Evolutionary conservation across 2,329 filamentous ascomycete genomes (phyloP), one percentile per base, ranked within the genome.

Genomic region (Trichoderma sp.): DNA sequence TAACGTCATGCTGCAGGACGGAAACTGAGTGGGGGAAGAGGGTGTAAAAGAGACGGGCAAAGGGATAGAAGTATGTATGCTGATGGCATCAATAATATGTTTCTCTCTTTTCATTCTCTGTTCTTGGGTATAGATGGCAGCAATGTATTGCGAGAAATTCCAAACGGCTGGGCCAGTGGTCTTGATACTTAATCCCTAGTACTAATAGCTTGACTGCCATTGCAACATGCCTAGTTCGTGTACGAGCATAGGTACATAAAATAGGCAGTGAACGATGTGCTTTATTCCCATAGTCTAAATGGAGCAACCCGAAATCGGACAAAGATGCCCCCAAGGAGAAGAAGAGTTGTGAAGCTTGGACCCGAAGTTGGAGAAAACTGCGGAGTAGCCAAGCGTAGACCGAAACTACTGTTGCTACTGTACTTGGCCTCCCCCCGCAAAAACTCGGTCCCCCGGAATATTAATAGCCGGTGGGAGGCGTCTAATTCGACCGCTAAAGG

Each of bases 401-500:
- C 43, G 43, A 23, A 53, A 23, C 47, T 23, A 53, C 47, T 53
- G 20, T 53, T 23, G 11, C 47, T 23, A 53, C 11, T 2, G 20
- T 53, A n/a, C n/a, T 53, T 53, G 9, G 9, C 15, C n/a, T 13
- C 64, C 20, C 63, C 63, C 64, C 64, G 47, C 64, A 67, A 34
- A 67, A 67, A 20, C 23, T 55, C 64, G 63, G 61, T 20, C 43
- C 26, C 62, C 64, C n/a, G 47, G 32, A 20, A 36, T 23, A 67
- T 15, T 28, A 30, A 53, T 28, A 34, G 28, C 28, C 57, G 30
- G 36, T 23, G 17, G 39, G 65, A 50, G 47, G 58, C 20, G 13
- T n/a, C 13, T 53, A 63, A 55, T 55, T 70, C 58, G 58, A 63
- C 30, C 39, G 68, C 43, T 70, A 63, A n/a, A 50, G 36, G 59